phyloP scores from a whole-genome alignment of 192 early-diverging fungal genomes.

The Dissophora ornata region DNA sequence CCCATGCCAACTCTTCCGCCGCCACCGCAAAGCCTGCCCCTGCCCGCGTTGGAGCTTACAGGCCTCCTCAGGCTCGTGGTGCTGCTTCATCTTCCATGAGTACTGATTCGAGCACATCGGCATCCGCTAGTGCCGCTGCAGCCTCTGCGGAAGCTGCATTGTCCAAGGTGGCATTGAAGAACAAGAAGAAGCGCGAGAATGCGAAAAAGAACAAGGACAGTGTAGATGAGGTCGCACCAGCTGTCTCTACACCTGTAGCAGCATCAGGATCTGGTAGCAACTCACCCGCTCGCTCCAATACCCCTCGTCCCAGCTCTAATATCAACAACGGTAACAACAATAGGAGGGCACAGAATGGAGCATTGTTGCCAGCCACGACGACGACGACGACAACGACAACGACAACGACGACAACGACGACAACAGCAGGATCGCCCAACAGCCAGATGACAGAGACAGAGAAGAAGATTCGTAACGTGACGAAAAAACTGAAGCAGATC shows the following conservation, averaged over 20 bases:
- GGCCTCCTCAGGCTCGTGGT: slow-evolving; percentile 76
- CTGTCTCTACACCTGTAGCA: background rate
- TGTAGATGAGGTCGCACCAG: slow-evolving; percentile 47
- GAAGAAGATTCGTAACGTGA: slow-evolving; percentile 87
- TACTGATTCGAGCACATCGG: slow-evolving; percentile 25
- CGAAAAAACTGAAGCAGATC: slow-evolving; percentile 95
- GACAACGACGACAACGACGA: background rate
- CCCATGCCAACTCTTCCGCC: slow-evolving; percentile 63
- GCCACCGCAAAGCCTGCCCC: slow-evolving; percentile 61
- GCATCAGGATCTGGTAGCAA: slow-evolving; percentile 28
- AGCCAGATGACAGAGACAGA: slow-evolving; percentile 73
- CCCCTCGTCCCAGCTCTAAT: slow-evolving; percentile 29
- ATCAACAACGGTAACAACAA: slow-evolving; percentile 22
- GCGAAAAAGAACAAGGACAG: slow-evolving; percentile 67
- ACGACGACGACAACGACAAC: no score
- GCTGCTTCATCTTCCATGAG: slow-evolving; percentile 56
- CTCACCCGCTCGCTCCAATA: slow-evolving; percentile 39
- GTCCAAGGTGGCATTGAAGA: slow-evolving; percentile 71
- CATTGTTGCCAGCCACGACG: slow-evolving; percentile 19
- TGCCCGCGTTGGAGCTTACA: slow-evolving; percentile 70
- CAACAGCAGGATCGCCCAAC: slow-evolving; percentile 32
- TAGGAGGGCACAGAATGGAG: slow-evolving; percentile 35
- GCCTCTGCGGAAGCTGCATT: no score
- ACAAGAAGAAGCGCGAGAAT: slow-evolving; percentile 78
- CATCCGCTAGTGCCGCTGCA: slow-evolving; percentile 32